Percentiles rank a stretch among this genome's conserved stretches.
Evolutionary conservation across 2,329 filamentous ascomycete genomes (phyloP).

Genomic region (Cercospora sp.): DNA sequence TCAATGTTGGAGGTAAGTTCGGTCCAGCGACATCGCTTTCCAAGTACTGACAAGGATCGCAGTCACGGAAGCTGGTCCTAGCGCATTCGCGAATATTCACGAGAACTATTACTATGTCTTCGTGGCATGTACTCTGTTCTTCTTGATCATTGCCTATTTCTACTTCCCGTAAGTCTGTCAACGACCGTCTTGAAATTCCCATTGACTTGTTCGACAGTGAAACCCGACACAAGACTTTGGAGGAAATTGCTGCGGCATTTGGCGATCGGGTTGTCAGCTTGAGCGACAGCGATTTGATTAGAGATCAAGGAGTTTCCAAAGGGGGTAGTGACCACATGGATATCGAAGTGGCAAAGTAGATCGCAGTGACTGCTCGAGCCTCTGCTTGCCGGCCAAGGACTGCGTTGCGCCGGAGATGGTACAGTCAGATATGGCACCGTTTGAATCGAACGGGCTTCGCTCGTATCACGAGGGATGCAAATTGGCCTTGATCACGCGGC

Average conservation of each 20-base stretch:
- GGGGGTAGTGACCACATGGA: conserved; percentile 21
- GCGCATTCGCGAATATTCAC: conserved; percentile 57
- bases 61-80: conserved; percentile 48
- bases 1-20: conserved; percentile 35
- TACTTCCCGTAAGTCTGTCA: conserved; percentile 48
- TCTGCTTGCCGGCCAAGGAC: not conserved
- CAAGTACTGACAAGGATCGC: not conserved
- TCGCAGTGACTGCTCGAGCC: not conserved
- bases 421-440: not conserved
- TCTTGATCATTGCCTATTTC: conserved; percentile 54
- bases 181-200: no score
- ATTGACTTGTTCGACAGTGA: conserved; percentile 14
- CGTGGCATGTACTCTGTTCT: conserved; percentile 54
- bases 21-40: not conserved
- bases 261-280: conserved; percentile 37
- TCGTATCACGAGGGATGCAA: not conserved
- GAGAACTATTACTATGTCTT: conserved; percentile 64
- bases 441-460: not conserved
- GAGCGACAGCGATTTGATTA: conserved; percentile 30
- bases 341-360: not conserved
- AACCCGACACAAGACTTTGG: conserved; percentile 36
- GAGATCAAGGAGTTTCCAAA: conserved; percentile 28
- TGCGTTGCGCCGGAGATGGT: not conserved
- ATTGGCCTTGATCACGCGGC: not conserved
- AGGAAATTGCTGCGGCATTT: conserved; percentile 38